These are phyloP conservation scores for Deinandra increscens DNA, from an alignment of 129 eudicot species.

Conservation along the genomic window DNA sequence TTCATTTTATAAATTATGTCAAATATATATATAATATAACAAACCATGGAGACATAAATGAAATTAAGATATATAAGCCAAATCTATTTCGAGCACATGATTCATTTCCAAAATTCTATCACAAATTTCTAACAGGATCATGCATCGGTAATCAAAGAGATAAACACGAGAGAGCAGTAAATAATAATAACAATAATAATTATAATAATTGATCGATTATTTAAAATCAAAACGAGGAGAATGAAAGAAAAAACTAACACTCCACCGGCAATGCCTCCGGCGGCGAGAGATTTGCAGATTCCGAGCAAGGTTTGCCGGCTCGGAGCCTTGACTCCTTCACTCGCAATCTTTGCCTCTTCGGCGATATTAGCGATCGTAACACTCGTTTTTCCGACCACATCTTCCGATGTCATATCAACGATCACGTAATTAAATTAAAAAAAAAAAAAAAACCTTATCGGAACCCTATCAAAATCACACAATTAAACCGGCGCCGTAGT, in stretches of 20 bases:
- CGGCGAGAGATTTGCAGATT: slow-evolving; percentile 84
- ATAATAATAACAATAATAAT: background rate
- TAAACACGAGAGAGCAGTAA: slow-evolving; percentile 1
- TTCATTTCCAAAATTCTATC: background rate
- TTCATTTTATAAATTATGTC: slow-evolving; percentile 11
- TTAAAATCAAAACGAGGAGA: background rate
- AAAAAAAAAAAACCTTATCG: slow-evolving; percentile 4
- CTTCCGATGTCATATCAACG: slow-evolving; percentile 83
- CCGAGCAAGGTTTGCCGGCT: slow-evolving; percentile 53
- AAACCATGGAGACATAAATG: too few relatives aligned
- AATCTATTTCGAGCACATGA: too few relatives aligned
- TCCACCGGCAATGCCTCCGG: slow-evolving; percentile 98
- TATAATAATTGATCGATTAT: too few relatives aligned
- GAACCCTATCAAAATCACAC: slow-evolving; percentile 27
- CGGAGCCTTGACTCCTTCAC: slow-evolving; percentile 73
- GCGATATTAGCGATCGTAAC: slow-evolving; percentile 79
- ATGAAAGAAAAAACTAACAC: slow-evolving; percentile 46
- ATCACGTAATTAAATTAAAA: background rate
- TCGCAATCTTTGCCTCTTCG: slow-evolving; percentile 84
- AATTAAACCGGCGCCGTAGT: slow-evolving; percentile 23
- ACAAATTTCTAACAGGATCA: background rate
- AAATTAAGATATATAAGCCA: too few relatives aligned
- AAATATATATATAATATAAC: too few relatives aligned
- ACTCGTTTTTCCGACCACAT: slow-evolving; percentile 57
- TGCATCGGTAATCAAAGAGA: background rate